Base-by-base conservation (phyloP, 805 yeast genomes). In the Zygotorulaspora chibaensis region DNA sequence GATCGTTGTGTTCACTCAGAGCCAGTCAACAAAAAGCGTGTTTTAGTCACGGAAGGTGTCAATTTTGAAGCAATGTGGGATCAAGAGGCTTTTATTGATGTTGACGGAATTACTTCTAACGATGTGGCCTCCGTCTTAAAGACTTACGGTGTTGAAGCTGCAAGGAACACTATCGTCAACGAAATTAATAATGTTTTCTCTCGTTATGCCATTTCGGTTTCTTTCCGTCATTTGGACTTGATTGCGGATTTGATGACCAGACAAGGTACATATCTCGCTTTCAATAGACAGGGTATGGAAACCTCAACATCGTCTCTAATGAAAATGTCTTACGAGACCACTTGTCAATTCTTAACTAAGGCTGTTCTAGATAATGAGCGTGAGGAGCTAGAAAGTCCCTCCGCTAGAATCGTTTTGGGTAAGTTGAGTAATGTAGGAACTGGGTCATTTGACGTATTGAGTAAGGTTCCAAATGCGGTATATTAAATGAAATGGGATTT, bases 191-290 rank as follows among this genome's bases (percentile, higher is more conserved):
- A 87, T 58, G 99, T 93, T 58, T 93, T 93, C 80, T 87, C 88
- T 50, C 89, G 95, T 43, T 93, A 93, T 69, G 98, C 98, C 60
- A 93, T 93, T 63, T 73, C 89, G 48, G 99, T 93, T 48, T 84
- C 93, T 46, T 73, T 80, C 43, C 87, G 99, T 68, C 99, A 93
- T 73, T 80, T 93, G 71, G 99, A 93, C 65, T 80, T 93, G 66
- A 84, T 93, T 67, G 99, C 95, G 54, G 99, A 93, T 69, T 87
- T 87, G 88, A 93, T 93, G 99, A 93, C 99, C 4, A 82, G 99
- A 69, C 98, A 93, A 70, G 99, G 99, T 62, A 80, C 95, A 2
- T 93, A 90, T 65, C 72, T 91, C 64, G 96, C 99, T 20, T 93
- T 93, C 76, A 90, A 88, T 70, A 87, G 99, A 76, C 96, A 88